Evolutionary conservation across 345 rosid species (phyloP).

Genomic region (Turnera subulata): DNA sequence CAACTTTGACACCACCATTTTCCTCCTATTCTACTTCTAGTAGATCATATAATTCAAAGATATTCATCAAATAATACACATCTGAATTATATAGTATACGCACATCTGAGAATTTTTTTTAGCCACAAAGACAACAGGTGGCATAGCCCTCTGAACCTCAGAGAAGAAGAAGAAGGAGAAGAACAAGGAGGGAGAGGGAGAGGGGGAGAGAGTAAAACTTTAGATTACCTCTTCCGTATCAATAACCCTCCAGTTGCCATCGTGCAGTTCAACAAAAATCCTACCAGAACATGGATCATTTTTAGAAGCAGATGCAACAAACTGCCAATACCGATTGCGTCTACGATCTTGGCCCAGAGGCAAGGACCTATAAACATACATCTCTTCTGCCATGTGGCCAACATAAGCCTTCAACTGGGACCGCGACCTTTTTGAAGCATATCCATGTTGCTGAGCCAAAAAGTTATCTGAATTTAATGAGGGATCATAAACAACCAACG

Average conservation of each 20-base stretch:
- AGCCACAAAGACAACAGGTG: too few relatives aligned
- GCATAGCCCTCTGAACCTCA: too few relatives aligned
- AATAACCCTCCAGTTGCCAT: constrained; percentile 82
- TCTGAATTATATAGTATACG: too few relatives aligned
- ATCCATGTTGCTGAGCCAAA: constrained; percentile 57
- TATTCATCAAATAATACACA: too few relatives aligned
- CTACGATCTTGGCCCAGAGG: constrained; percentile 99
- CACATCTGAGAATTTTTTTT: too few relatives aligned
- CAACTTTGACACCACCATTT: too few relatives aligned
- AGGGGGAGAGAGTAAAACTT: background rate
- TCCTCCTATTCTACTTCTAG: too few relatives aligned
- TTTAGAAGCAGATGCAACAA: constrained; percentile 78
- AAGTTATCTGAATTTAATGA: constrained; percentile 48
- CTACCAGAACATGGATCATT: constrained; percentile 91
- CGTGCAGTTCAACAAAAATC: constrained; percentile 78
- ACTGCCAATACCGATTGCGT: constrained; percentile 93
- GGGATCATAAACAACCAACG: constrained; percentile 40
- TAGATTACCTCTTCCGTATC: constrained; percentile 78
- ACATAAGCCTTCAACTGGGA: constrained; percentile 86
- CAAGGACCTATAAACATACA: constrained; percentile 84
- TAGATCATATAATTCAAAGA: too few relatives aligned
- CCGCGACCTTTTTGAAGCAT: constrained; percentile 76
- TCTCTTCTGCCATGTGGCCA: constrained; percentile 89
- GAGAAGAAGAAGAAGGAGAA: background rate
- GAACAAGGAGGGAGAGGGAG: background rate